A percentile compares a stretch with the other conserved stretches of the same genome.
phyloP scores from a whole-genome alignment of 176 grass and related monocot species.

The Carex parvula region DNA sequence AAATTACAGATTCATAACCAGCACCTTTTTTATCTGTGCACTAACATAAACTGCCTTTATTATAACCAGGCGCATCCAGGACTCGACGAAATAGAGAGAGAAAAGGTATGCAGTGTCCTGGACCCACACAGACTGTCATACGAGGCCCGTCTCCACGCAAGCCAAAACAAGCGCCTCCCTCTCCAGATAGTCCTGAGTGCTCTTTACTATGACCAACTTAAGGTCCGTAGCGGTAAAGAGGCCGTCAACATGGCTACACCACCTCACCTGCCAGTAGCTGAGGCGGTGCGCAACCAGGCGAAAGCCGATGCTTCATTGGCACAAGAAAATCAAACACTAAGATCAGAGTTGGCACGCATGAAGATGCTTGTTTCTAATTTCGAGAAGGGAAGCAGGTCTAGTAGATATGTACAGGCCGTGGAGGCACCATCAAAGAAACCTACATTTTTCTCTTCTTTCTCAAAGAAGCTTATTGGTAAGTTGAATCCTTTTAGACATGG shows the following conservation, averaged over 20 bases:
- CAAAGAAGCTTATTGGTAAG: constrained; percentile 49
- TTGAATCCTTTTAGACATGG: constrained; percentile 77
- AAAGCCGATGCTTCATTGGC: constrained; percentile 50
- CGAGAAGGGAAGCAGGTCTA: constrained; percentile 28
- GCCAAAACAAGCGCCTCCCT: constrained; percentile 77
- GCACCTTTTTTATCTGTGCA: neutral
- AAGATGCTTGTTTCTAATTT: constrained; percentile 45
- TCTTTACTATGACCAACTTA: constrained; percentile 84
- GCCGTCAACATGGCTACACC: neutral
- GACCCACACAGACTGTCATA: constrained; percentile 66
- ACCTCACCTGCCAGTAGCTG: constrained; percentile 10
- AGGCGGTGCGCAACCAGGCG: constrained; percentile 23
- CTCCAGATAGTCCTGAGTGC: constrained; percentile 61
- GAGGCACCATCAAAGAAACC: constrained; percentile 40
- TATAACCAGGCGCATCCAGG: constrained; percentile 41
- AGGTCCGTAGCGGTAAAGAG: constrained; percentile 39
- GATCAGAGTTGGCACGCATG: constrained; percentile 53
- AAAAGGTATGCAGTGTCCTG: constrained; percentile 89
- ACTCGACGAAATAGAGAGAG: constrained; percentile 74
- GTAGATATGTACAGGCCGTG: neutral
- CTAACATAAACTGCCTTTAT: neutral
- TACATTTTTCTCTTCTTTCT: constrained; percentile 59
- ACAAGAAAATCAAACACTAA: constrained; percentile 69
- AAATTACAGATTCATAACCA: neutral
- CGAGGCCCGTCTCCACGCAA: constrained; percentile 66